Evolutionary conservation across 768 basidiomycete species (phyloP).

Genomic region (Mycena rebaudengoi): DNA sequence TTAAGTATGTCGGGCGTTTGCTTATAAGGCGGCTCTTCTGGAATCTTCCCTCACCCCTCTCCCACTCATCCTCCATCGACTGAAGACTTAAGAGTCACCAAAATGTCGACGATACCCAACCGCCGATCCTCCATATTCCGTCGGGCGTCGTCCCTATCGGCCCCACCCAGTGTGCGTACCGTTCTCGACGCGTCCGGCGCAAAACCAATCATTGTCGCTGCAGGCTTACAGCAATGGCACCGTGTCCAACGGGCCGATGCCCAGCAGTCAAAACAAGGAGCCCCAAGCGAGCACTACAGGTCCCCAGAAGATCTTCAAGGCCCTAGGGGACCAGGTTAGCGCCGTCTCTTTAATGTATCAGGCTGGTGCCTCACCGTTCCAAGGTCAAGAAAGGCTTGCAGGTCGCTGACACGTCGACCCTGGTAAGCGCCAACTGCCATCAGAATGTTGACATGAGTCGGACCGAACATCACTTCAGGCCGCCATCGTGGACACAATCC

Average conservation of each 20-base stretch:
- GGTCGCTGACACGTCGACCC: constrained; percentile 46
- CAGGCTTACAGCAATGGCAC: neutral
- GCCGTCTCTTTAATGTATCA: neutral
- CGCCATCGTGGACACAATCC: constrained; percentile 66
- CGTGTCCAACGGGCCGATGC: neutral
- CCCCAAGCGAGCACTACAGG: constrained; percentile 4
- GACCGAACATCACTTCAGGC: constrained; percentile 47
- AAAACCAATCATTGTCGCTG: neutral
- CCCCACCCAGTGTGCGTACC: neutral
- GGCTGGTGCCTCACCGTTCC: neutral
- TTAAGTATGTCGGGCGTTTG: constrained; percentile 14
- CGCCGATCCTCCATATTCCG: constrained; percentile 22
- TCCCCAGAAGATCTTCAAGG: constrained; percentile 46
- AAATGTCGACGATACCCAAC: no score
- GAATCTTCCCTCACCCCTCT: neutral
- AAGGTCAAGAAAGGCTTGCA: constrained; percentile 56
- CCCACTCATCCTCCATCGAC: neutral
- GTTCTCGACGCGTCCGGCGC: neutral
- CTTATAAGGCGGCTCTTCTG: constrained; percentile 15
- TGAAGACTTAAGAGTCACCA: neutral
- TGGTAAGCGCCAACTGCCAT: constrained; percentile 51
- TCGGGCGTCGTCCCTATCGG: constrained; percentile 11
- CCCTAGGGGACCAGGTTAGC: constrained; percentile 53
- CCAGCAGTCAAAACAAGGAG: constrained; percentile 6
- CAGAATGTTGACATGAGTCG: neutral